phyloP scores from a whole-genome alignment of 2,329 filamentous ascomycete genomes.

The Neocucurbitaria cava region DNA sequence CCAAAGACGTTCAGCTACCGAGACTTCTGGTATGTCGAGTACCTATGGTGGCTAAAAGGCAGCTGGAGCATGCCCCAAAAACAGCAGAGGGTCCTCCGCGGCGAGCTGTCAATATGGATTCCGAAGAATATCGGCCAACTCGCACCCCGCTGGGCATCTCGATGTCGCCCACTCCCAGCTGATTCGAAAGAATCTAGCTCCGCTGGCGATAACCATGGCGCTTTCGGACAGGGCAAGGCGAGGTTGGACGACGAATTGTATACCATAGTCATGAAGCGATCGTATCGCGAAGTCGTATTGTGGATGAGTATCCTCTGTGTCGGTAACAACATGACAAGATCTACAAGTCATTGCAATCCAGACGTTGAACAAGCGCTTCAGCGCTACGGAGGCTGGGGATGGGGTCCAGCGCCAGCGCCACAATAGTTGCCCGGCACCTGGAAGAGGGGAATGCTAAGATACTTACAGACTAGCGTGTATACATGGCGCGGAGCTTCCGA shows the following conservation, averaged over 20 bases:
- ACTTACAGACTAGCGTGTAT: neutral
- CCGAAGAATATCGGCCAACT: no score
- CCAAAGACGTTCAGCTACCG: neutral
- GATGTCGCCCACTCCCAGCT: no score
- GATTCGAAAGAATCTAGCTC: no score
- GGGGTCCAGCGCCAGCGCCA: neutral
- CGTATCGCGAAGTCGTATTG: neutral
- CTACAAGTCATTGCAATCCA: neutral
- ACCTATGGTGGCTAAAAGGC: no score
- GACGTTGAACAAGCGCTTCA: neutral
- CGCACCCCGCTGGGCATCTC: no score
- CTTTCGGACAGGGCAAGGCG: neutral
- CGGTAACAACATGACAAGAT: neutral
- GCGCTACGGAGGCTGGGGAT: neutral
- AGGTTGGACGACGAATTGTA: neutral
- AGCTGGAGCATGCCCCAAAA: no score
- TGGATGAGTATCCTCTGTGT: neutral
- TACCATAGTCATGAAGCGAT: neutral
- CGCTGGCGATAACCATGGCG: no score
- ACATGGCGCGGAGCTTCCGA: neutral
- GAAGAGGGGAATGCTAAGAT: neutral
- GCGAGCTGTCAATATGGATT: no score
- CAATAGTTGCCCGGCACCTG: neutral
- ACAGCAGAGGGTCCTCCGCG: no score
- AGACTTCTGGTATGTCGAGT: neutral